Base-by-base conservation (phyloP, 108 stramenopile genomes). In the Nitzschia palea region DNA sequence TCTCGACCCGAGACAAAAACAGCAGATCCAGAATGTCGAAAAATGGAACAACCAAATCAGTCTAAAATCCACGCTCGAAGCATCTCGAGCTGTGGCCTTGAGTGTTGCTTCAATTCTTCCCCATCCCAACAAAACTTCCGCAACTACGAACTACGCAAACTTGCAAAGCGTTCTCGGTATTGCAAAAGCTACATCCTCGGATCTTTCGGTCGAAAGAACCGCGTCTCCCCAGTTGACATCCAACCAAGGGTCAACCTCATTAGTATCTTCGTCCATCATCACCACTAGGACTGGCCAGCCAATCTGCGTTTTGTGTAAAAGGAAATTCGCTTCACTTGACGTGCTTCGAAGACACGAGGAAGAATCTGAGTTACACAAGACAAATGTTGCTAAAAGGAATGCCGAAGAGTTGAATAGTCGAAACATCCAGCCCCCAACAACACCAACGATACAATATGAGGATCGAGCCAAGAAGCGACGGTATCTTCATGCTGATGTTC, bases 311-410 rank as follows among this genome's bases (percentile, higher is more conserved):
- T 43, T 93, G 29, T 93, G 91, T 68, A 61, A 72, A 43, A 76
- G 89, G n/a, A 90, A 90, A 48, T 93, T 93, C 77, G 71, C 74
- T 9, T 72, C 58, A 15, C 26, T 88, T 14, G 86, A 81, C 23
- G 82, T 87, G 60, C 57, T 90, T 30, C 67, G 65, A 37, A 68
- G 76, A 47, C 91, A 93, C 52, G 87, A 90, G 42, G 56, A 70
- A 51, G 47, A 79, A 8, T 93, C 91, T 2, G 72, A 80, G n/a
- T 40, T 93, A 40, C 91, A 93, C 67, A 88, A 87, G 71, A 62
- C 76, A n/a, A 93, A 93, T 53, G 37, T 89, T 26, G 81, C 65
- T 15, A 87, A 85, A 53, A 68, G 66, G 42, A 58, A 58, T 40
- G 58, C 58, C 9, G 32, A 78, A 32, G 71, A 73, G 27, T 10